Evolutionary conservation across 2,329 filamentous ascomycete genomes (phyloP), one percentile per base, ranked within the genome.

Genomic region (Lasiodiplodia citricola): DNA sequence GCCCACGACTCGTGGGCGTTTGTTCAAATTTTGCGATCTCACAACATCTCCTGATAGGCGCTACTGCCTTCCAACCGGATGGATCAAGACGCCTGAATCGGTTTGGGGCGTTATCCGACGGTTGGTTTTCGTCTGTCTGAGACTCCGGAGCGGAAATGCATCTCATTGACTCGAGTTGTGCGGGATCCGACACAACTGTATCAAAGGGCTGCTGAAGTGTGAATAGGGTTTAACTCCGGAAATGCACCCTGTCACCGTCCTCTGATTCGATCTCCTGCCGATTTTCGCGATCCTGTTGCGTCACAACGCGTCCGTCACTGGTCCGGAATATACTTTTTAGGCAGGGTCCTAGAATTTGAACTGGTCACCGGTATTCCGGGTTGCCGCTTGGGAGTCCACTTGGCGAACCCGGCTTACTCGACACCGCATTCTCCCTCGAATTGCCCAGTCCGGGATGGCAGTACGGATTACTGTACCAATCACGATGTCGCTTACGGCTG

Each of bases 191-290:
- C 25, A 64, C 60, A 13, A 52, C 13, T 35, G 44, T 64, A 35
- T 63, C 58, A 63, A n/a, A 35, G 25, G 28, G 28, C 37, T 54
- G 31, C 50, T 67, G 52, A 57, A 54, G 64, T 67, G 55, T 14
- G 23, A 60, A 52, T 67, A 67, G 65, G 65, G 65, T 67, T 60
- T 52, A 52, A 67, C 65, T 60, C 65, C 65, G 65, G 65, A 52
- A n/a, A 38, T 64, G 10, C 60, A 18, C 28, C 47, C 6, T 18
- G 25, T n/a, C 28, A 23, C 25, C 58, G 14, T 3, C 25, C 21
- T 28, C 11, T 28, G 57, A 63, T 63, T 37, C 44, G 58, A 13
- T 50, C 25, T 25, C 13, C 23, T 23, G 35, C 14, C 58, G 28
- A 64, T 31, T 35, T 35, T 38, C 47, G 23, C 44, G n/a, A 21